These are phyloP conservation scores for Phaeodactylum tricornutum DNA, from an alignment of 108 stramenopile species.

Conservation along the genomic window DNA sequence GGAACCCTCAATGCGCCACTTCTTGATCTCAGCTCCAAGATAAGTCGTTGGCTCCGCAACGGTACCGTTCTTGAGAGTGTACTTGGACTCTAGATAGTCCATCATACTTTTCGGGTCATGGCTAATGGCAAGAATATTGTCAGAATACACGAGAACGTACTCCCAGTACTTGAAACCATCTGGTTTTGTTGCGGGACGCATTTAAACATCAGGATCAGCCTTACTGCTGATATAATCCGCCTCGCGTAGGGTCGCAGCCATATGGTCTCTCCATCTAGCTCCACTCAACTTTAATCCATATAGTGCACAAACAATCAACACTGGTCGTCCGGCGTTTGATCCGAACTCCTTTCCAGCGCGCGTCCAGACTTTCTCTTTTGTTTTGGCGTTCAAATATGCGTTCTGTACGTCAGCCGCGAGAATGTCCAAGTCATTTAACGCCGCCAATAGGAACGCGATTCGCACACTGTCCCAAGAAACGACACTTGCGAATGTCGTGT, in stretches of 20 bases:
- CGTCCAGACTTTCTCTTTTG: slow-evolving; percentile 19
- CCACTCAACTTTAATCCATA: slow-evolving; percentile 33
- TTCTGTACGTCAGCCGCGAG: slow-evolving; percentile 24
- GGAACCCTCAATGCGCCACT: slow-evolving; percentile 5
- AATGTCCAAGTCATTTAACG: slow-evolving; percentile 27
- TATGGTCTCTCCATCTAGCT: slow-evolving; percentile 7
- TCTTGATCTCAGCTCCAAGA: slow-evolving; percentile 16
- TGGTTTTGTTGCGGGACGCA: slow-evolving; percentile 3
- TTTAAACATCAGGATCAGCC: slow-evolving; percentile 28
- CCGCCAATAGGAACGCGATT: slow-evolving; percentile 16
- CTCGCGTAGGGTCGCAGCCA: slow-evolving; percentile 1
- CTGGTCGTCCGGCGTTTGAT: slow-evolving; percentile 8
- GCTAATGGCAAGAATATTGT: slow-evolving; percentile 15
- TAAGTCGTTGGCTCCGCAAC: slow-evolving; percentile 13
- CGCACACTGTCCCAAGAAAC: slow-evolving; percentile 29
- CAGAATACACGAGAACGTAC: slow-evolving; percentile 22
- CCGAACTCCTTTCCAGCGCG: slow-evolving; percentile 26
- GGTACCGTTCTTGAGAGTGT: slow-evolving; percentile 12
- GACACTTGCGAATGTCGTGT: slow-evolving; percentile 35
- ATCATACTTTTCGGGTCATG: slow-evolving; percentile 2
- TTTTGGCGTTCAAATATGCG: slow-evolving; percentile 31
- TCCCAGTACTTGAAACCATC: slow-evolving; percentile 18
- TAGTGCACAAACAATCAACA: slow-evolving; percentile 14
- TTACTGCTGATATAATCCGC: slow-evolving; percentile 5
- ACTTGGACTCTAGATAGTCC: slow-evolving; percentile 6